Base-by-base conservation (phyloP, 495 filamentous ascomycete genomes). In the Baudoinia panamericana region DNA sequence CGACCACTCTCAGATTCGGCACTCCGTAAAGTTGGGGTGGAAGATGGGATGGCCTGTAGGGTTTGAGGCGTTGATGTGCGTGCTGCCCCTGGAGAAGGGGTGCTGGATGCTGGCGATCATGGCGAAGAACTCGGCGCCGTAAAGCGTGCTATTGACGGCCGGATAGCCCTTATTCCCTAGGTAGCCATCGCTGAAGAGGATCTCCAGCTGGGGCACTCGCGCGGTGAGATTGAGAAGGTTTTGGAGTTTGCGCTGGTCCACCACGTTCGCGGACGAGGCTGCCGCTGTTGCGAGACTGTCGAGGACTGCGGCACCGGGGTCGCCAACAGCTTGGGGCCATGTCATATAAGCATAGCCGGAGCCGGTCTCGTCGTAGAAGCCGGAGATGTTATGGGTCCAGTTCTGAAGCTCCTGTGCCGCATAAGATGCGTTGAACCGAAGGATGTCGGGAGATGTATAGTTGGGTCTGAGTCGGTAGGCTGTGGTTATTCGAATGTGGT, bases 171-270 rank as follows among this genome's bases (percentile, higher is more conserved):
- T 40, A 12, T 35, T 34, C 12, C 48, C 45, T 11, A 42, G 46
- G 37, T 51, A 52, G 36, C 48, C 52, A 34, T 52, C 52, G 18
- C 38, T 40, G 28, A 55, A 54, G 13, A 54, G 38, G 30, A 51
- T 27, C 31, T 54, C 48, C 6, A 54, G 36, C 42, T 54, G 31
- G 4, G 52, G 52, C n/a, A 54, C 48, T 2, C 28, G 10, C 10
- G 21, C 23, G 28, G 21, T 46, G 5, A 29, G 8, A 16, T 39
- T 19, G 4, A 10, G 23, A 3, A 51, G 39, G 23, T 45, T 43
- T 11, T 44, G 12, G 3, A 52, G 29, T 28, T 51, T 48, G 13
- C 35, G 23, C 30, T 45, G 29, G 15, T 51, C 39, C 22, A 51
- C 43, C 21, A 28, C 15, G 18, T 41, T 39, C 1, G 21, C 18